phyloP scores from a whole-genome alignment of 345 rosid genomes.

The Toxicodendron radicans region DNA sequence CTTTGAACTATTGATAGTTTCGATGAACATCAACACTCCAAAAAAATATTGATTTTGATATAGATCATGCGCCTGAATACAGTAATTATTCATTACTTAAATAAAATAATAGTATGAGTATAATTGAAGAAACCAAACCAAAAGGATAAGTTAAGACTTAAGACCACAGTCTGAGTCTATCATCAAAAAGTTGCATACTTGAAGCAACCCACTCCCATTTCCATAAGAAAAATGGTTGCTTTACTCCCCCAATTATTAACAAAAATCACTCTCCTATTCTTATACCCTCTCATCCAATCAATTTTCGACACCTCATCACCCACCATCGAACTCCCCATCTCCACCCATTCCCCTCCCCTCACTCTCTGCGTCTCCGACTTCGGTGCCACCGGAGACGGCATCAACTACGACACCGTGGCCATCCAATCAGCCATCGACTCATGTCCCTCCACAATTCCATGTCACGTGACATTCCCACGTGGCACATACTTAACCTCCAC shows the following conservation, averaged over 20 bases:
- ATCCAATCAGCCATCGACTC: conserved; percentile 77
- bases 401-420: conserved; percentile 63
- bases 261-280: conserved; percentile 22
- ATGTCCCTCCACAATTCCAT: conserved; percentile 48
- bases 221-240: background rate
- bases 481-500: conserved; percentile 84
- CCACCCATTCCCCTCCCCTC: conserved; percentile 1
- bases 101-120: too few species aligned
- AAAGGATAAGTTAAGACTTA: background rate
- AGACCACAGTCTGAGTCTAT: too few species aligned
- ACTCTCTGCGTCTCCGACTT: conserved; percentile 55
- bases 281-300: conserved; percentile 33
- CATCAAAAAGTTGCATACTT: too few species aligned
- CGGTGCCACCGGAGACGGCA: conserved; percentile 86
- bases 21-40: too few species aligned
- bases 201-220: background rate
- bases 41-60: too few species aligned
- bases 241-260: background rate
- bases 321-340: conserved; percentile 26
- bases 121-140: background rate
- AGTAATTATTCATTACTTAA: too few species aligned
- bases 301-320: conserved; percentile 33
- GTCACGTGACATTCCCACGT: conserved; percentile 68
- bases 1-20: too few species aligned
- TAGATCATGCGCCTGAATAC: too few species aligned